Base-by-base conservation (phyloP, 1,139 yeast genomes). In the Hemisphaericaspora xylofermentans region DNA sequence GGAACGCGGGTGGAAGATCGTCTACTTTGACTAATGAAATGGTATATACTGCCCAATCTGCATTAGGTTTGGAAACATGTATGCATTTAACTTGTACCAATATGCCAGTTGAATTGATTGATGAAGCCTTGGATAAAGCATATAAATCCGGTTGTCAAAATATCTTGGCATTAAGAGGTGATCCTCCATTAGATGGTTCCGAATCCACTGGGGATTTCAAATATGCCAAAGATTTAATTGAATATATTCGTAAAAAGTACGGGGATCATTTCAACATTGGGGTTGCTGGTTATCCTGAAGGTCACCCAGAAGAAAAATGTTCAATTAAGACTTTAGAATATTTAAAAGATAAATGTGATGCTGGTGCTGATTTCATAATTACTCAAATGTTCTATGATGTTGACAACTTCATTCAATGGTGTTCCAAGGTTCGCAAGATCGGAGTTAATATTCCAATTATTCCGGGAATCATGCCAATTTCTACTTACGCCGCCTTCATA, bases 391-490 rank as follows among this genome's bases (percentile, higher is more conserved):
- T 78, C 51, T 93, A 91, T 62, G 98, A 93, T 60, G 93, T 78
- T 10, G 96, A 91, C 40, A 78, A 78, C 48, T 93, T 93, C 62
- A 75, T 93, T 44, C 53, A 64, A 22, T 93, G 98, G 98, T 89
- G 95, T 55, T 63, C 71, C 19, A 66, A 72, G 48, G 77, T 94
- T 45, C 77, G 94, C 50, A 80, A 74, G 26, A 72, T 74, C 25
- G 98, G 96, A n/a, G 76, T 93, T 49, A 73, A 73, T 35, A 81
- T 87, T 42, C 98, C 98, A 31, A 87, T 93, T 52, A 85, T 93
- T 47, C 98, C 98, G 1, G 98, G 98, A 19, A 89, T 93, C 63
- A 93, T 93, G 98, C 98, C 98, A 17, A 91, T 93, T 47, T 84
- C 96, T 15, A 88, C 97, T 8, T 91, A 91, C 65, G 88, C 95